Base-by-base conservation (phyloP, 2,329 filamentous ascomycete species). In the Nectriaceae sp. region DNA sequence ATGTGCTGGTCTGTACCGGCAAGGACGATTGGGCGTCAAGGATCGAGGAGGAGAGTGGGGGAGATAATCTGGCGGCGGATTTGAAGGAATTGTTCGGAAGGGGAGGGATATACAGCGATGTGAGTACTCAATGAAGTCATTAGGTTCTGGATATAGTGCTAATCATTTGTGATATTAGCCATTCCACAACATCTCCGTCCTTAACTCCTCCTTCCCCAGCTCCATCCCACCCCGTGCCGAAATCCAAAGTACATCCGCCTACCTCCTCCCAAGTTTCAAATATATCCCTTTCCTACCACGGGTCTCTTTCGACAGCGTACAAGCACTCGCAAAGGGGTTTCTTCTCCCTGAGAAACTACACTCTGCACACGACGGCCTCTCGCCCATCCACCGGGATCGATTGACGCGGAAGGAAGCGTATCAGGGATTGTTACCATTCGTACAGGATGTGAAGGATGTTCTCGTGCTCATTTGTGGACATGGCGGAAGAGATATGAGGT, bases 381-480 rank as follows among this genome's bases (percentile, higher is more conserved):
- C 83, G 5, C 78, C 78, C 0, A 74, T 81, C 36, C 80, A 85
- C 56, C 74, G 75, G 38, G 81, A 84, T 61, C 68, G 75, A 2
- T 66, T 76, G 42, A 70, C 64, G 38, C 74, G 72, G 57, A 83
- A 76, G 69, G 77, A 66, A 53, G 82, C 66, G 45, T 84, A 72
- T 61, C 81, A 63, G 62, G 72, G 51, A 46, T 72, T 71, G 29
- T 73, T 90, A 2, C 69, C 71, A 2, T 76, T 78, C 1, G 84
- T 89, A 4, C 72, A 79, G 11, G 79, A 84, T 49, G 79, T 88
- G 8, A 63, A 79, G 15, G 86, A 91, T 53, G 76, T 91, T 4
- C 61, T 89, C n/a, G 82, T 99, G 22, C 72, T 97, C 18, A 87
- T 97, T 37, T 99, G 94, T 64, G 90, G 91, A 0, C 94, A 99